Conservation (phyloP, 1,284 basidiomycete genomes). For the Ustilago crameri region DNA sequence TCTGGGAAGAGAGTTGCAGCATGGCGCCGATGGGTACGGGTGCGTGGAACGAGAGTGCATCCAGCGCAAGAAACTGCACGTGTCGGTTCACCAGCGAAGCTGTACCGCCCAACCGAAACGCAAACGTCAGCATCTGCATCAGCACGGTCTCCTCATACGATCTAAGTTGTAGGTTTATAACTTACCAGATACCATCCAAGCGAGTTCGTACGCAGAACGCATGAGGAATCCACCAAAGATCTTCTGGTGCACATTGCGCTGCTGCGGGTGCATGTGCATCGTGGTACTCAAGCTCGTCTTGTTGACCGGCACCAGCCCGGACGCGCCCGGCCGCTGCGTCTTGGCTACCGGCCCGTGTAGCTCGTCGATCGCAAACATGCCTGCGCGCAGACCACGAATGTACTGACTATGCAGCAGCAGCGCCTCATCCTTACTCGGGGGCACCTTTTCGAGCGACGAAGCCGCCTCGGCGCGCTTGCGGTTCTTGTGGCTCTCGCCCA, state of each 20-base stretch:
- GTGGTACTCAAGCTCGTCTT: slow-evolving; percentile 54
- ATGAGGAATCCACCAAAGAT: slow-evolving; percentile 63
- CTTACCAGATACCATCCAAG: slow-evolving; percentile 65
- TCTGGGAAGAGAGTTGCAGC: slow-evolving; percentile 57
- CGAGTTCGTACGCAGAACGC: slow-evolving; percentile 67
- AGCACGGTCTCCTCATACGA: neutral
- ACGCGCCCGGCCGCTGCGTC: slow-evolving; percentile 18
- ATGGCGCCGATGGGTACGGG: slow-evolving; percentile 63
- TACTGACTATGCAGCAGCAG: slow-evolving; percentile 66
- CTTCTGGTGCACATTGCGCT: slow-evolving; percentile 56
- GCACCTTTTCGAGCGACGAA: slow-evolving; percentile 58
- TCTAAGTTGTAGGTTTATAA: neutral
- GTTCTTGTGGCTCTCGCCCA: slow-evolving; percentile 66
- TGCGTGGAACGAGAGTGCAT: slow-evolving; percentile 60
- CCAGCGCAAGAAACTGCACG: slow-evolving; percentile 68
- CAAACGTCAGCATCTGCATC: slow-evolving; percentile 11
- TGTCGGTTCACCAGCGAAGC: slow-evolving; percentile 61
- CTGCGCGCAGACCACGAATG: slow-evolving; percentile 45
- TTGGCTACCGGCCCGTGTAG: slow-evolving; percentile 22
- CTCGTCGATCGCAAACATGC: slow-evolving; percentile 44
- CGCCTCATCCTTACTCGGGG: slow-evolving; percentile 67
- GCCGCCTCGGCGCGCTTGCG: slow-evolving; percentile 59
- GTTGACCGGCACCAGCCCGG: slow-evolving; percentile 55
- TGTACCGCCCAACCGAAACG: neutral
- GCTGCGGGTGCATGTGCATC: slow-evolving; percentile 66